Base-by-base conservation (phyloP, 73 alveolate species). In the Durusdinium trenchii region DNA sequence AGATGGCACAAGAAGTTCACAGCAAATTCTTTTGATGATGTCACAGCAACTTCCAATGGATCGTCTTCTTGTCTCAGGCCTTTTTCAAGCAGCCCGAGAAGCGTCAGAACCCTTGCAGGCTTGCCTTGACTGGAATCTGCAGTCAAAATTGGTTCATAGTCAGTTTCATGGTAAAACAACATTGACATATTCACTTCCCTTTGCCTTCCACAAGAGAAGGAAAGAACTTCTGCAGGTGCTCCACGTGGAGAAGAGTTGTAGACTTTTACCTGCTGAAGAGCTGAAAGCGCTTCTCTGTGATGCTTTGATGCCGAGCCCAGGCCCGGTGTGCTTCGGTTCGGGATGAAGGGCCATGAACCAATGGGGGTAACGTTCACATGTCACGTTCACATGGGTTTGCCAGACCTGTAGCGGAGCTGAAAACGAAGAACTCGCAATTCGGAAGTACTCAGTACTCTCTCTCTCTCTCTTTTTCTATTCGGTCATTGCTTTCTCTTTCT, bases 241-340 rank as follows among this genome's bases (percentile, higher is more conserved):
- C 36, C 51, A 3, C 28, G 36, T 84, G 42, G 54, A 75, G 30
- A 84, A 84, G 94, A 20, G 54, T 48, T 84, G 94, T 52, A 50
- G 94, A 2, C 40, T 84, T 73, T 75, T 84, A 50, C 94, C 94
- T 6, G 42, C 94, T 2, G 54, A 52, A 16, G 94, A 52, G 57
- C 40, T 52, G 69, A 48, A 52, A 52, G 48, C 30, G 32, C 86
- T 78, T 57, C 71, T 47, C 18, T 28, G 48, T 30, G 92, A 67
- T 30, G 48, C 50, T n/a, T 5, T 12, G 48, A 14, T 46, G 71
- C 92, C 92, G 35, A 36, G 45, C 43, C 73, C 47, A 18, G 89
- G 89, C 47, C 12, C 36, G 48, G 43, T 1, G 46, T 10, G 57
- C 43, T 54, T 35, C 42, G 67, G 16, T 23, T 23, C 9, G 16